A percentile compares a stretch with the other conserved stretches of the same genome.
These are phyloP conservation scores for Cytospora leucostoma DNA, from an alignment of 2,329 filamentous ascomycete genomes.

Conservation along the genomic window DNA sequence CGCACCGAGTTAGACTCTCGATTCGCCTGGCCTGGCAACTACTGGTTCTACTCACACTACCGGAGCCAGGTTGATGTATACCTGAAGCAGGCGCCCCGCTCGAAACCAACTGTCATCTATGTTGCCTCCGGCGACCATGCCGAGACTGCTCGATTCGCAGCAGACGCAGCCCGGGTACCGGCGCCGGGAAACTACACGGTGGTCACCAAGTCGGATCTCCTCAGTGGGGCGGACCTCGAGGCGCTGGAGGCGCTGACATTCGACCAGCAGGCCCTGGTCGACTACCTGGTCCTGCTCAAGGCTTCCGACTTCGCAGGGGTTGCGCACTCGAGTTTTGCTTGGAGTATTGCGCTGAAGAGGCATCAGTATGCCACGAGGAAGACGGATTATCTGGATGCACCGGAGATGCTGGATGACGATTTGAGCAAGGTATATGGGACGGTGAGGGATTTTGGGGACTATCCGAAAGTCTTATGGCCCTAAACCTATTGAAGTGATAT, in stretches of 20 bases:
- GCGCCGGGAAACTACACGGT: not conserved
- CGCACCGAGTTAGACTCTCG: conserved; percentile 15
- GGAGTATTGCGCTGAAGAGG: conserved; percentile 17
- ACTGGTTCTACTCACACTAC: conserved; percentile 18
- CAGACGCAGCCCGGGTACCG: not conserved
- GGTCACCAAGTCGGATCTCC: conserved; percentile 8
- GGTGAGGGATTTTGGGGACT: conserved; percentile 12
- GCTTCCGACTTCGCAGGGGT: conserved; percentile 18
- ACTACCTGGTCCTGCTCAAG: conserved; percentile 16
- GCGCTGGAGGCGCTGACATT: conserved; percentile 2
- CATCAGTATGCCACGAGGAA: conserved; percentile 3
- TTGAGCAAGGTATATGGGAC: conserved; percentile 13
- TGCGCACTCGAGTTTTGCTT: conserved; percentile 19
- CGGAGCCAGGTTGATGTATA: conserved; percentile 10
- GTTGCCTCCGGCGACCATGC: conserved; percentile 6
- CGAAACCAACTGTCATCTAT: conserved; percentile 6
- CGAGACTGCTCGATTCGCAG: conserved; percentile 1
- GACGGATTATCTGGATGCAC: not conserved
- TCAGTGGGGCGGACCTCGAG: not conserved
- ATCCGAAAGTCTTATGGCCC: conserved; percentile 2
- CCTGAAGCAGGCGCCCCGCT: conserved; percentile 5
- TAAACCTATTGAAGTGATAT: not conserved
- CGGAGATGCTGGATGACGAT: conserved; percentile 11
- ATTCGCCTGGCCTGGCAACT: conserved; percentile 2
- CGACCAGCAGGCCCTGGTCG: conserved; percentile 17